Base-by-base conservation (phyloP, 805 yeast genomes). In the Metahyphopichia silvanorum region DNA sequence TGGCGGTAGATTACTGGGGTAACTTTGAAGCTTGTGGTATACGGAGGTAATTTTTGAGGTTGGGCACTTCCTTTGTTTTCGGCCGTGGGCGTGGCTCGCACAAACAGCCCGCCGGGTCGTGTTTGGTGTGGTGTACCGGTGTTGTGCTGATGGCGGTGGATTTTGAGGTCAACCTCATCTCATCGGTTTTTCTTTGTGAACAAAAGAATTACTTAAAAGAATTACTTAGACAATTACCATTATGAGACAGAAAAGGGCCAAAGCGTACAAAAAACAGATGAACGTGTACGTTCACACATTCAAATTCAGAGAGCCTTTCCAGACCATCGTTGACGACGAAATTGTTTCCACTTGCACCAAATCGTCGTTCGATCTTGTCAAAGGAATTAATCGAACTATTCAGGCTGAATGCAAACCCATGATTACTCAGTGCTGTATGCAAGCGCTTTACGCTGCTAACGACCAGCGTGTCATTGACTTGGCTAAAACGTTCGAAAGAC, bases 221-320 rank as follows among this genome's bases (percentile, higher is more conserved):
- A 11, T 7, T 11, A 1, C 10, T 5, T 21, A 21, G 23, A 21
- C 23, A 11, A 21, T 1, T 21, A 91, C 23, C 23, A 21, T 1
- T 21, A 91, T 91, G 98, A 87, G 95, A 71, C 96, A 91, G 64
- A 91, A 89, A 61, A 75, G 98, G 62, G 95, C 97, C 33, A 91
- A 91, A 60, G 71, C 93, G 1, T 93, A 93, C 61, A 80, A 91
- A 57, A 91, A 91, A 69, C 96, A 86, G 57, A 83, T 93, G 85
- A 77, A 82, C 44, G 82, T 86, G 34, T 83, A 87, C 48, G 74
- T 76, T 44, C 85, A 87, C 55, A 74, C 95, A 5, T 93, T 91
- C 74, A 85, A 85, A 49, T 93, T 93, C 69, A 77, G 96, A 55
- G 88, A 84, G 42, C 98, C 98, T 2, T 89, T 84, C 47, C 98